phyloP scores from a whole-genome alignment of 805 yeast genomes.

The Suhomyces emberorum region DNA sequence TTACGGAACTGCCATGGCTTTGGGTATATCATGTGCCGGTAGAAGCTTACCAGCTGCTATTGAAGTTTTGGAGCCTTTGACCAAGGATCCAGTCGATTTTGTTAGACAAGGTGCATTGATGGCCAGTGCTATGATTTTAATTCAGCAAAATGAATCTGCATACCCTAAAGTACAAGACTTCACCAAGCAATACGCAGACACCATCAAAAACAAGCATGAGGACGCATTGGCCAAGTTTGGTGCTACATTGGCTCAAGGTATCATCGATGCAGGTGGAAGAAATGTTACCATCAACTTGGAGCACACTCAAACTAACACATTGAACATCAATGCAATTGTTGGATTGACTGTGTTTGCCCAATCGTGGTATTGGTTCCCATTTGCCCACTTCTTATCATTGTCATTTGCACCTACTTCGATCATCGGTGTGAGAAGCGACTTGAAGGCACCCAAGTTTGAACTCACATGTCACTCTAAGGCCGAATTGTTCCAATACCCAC shows the following conservation, averaged over 20 bases:
- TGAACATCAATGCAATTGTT: constrained; percentile 87
- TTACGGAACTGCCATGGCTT: constrained; percentile 96
- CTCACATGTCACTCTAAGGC: constrained; percentile 79
- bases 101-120: constrained; percentile 97
- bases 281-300: constrained; percentile 93
- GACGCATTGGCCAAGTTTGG: constrained; percentile 98
- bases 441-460: constrained; percentile 81
- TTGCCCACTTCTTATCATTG: constrained; percentile 86
- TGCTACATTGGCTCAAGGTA: constrained; percentile 95
- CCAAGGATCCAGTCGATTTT: constrained; percentile 92
- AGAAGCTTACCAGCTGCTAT: constrained; percentile 84
- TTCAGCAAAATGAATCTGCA: constrained; percentile 80
- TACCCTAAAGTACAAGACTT: constrained; percentile 77
- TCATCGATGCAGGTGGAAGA: constrained; percentile 97
- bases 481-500: constrained; percentile 83
- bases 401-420: constrained; percentile 92
- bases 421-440: constrained; percentile 75
- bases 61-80: constrained; percentile 87
- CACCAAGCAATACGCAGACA: constrained; percentile 68
- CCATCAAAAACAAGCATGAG: constrained; percentile 85
- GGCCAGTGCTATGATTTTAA: constrained; percentile 85
- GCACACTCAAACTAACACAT: constrained; percentile 81
- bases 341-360: constrained; percentile 88
- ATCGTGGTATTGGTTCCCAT: constrained; percentile 98
- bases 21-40: constrained; percentile 97